Evolutionary conservation across 352 stramenopile species (phyloP).

Genomic region (Elongisporangium anandrum): DNA sequence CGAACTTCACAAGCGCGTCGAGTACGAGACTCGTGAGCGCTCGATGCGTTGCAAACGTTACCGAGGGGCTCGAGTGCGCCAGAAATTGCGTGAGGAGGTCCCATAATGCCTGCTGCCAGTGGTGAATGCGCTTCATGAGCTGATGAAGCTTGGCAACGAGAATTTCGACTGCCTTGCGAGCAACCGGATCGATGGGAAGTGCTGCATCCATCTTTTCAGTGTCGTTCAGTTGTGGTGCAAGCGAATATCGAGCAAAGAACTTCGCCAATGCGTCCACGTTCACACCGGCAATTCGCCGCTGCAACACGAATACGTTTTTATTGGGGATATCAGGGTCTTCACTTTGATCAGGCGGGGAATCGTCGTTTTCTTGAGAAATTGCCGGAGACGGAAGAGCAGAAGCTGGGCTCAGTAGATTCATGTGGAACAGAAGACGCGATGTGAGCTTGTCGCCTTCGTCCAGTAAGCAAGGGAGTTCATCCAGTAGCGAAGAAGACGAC

Average conservation of each 20-base stretch:
- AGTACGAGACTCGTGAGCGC: constrained; percentile 50
- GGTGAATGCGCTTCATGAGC: constrained; percentile 59
- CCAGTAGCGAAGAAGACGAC: constrained; percentile 32
- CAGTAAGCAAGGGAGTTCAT: constrained; percentile 59
- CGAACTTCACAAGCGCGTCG: constrained; percentile 41
- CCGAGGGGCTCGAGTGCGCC: constrained; percentile 11
- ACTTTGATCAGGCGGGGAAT: not conserved
- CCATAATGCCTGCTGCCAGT: constrained; percentile 57
- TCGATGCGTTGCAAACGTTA: constrained; percentile 54
- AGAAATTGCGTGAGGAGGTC: constrained; percentile 41
- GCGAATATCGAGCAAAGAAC: constrained; percentile 45
- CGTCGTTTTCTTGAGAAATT: not conserved
- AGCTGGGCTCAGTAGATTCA: constrained; percentile 19
- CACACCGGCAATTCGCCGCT: constrained; percentile 9
- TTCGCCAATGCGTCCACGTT: constrained; percentile 28
- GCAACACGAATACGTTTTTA: constrained; percentile 9
- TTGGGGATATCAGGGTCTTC: not conserved
- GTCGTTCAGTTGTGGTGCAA: constrained; percentile 22
- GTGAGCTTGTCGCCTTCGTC: constrained; percentile 59
- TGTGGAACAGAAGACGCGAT: constrained; percentile 34
- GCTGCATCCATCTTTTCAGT: constrained; percentile 16
- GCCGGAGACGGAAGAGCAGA: not conserved
- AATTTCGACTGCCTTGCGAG: constrained; percentile 19
- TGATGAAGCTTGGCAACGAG: constrained; percentile 33
- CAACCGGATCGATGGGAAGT: constrained; percentile 4